Conservation (phyloP, 2,329 filamentous ascomycete genomes). For the Trichoderma sp. region DNA sequence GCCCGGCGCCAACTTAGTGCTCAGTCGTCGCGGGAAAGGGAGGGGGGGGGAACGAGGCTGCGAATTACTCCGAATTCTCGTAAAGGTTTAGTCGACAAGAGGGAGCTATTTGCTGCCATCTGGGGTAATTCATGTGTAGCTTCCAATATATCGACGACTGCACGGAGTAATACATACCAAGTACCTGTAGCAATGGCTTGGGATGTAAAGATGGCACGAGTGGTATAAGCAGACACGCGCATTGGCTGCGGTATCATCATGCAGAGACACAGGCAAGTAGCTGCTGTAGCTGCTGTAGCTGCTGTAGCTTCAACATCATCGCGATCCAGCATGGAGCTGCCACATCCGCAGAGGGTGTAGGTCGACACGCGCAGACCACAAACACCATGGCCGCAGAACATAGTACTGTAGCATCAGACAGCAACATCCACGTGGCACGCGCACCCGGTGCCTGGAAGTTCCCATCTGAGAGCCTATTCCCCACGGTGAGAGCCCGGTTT, state of each 20-base stretch:
- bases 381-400: background rate
- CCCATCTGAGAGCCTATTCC: background rate
- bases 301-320: too few relatives aligned
- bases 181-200: too few relatives aligned
- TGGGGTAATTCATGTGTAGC: too few relatives aligned
- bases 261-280: too few relatives aligned
- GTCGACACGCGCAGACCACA: background rate
- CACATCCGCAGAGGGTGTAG: background rate
- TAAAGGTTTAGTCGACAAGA: conserved; percentile 1
- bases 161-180: too few relatives aligned
- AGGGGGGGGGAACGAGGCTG: background rate
- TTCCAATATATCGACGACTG: too few relatives aligned
- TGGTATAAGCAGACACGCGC: too few relatives aligned
- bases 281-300: too few relatives aligned
- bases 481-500: background rate
- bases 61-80: background rate
- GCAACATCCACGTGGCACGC: background rate
- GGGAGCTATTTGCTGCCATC: too few relatives aligned
- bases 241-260: too few relatives aligned
- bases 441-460: background rate
- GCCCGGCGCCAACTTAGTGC: background rate
- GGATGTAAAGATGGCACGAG: too few relatives aligned
- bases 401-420: background rate
- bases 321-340: too few relatives aligned
- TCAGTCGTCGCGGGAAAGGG: background rate